Base-by-base conservation (phyloP, 2,329 filamentous ascomycete genomes). In the Alternaria brassicicola region DNA sequence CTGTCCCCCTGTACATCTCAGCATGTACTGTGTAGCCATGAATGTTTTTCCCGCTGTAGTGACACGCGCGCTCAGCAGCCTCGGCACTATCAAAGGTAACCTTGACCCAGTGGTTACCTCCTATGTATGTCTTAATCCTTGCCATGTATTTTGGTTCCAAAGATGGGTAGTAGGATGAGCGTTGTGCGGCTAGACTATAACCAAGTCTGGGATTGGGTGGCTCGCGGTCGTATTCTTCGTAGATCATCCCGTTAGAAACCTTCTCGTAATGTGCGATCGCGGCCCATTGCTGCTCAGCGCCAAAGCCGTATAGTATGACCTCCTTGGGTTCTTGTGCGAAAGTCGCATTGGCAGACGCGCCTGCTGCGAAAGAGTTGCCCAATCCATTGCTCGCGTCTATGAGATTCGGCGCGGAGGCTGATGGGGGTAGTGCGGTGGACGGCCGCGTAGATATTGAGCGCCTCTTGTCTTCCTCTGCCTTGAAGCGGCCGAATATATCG, bases 161-260 rank as follows among this genome's bases (percentile, higher is more conserved):
- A 9, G 85, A 85, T 50, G 86, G 84, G 57, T 88, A 86, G 46
- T 89, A 88, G 8, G 89, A 85, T 9, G 90, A 88, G 13, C 69
- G 65, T 49, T 90, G 86, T 68, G 92, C 89, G 62, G 91, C 85
- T 65, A 93, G 87, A 1, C 88, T 85, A 72, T 91, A 79, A n/a
- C 80, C 90, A 80, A 90, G 94, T 57, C 89, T 85, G 62, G 88
- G 84, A 55, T 87, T 83, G 3, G 91, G 90, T n/a, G 94, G 89
- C 63, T 91, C 88, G 62, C 94, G 88, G 8, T 93, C 88, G 78
- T 98, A 98, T 78, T 97, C 93, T 79, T 98, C 94, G 78, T 93
- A 93, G 74, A 97, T 92, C 62, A 87, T 81, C 25, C 93, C 93
- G 30, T 80, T 78, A 6, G 91, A 94, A 39, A 96, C 88, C 59